Base-by-base conservation (phyloP, 2,329 filamentous ascomycete genomes). In the Fusarium siculi region DNA sequence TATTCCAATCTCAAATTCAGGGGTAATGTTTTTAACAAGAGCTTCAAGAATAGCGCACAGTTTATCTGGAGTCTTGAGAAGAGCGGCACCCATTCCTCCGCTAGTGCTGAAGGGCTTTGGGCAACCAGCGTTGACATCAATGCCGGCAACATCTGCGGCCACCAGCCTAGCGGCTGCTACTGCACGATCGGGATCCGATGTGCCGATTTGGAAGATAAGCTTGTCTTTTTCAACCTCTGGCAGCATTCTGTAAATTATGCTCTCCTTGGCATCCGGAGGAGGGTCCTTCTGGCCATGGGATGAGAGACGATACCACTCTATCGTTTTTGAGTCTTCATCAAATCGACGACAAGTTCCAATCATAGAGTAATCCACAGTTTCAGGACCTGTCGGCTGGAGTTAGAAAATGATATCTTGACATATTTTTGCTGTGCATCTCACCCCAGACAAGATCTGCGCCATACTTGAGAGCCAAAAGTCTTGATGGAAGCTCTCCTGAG, bases 41-140 rank as follows among this genome's bases (percentile, higher is more conserved):
- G 93, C 91, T 69, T 93, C 91, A 12, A 99, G 87, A 73, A 99
- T 99, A 1, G 91, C 88, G 76, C 91, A 93, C 2, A 99, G 88
- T 77, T 89, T 91, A 73, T 98, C 95, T 0, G 96, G 96, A 0
- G 93, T 96, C 75, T 90, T 90, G 21, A 99, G 88, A 25, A 99
- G 88, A 3, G 95, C 96, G 1, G 96, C 96, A 54, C 96, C 96
- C 96, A 99, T 99, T 54, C 96, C 96, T 68, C 95, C 95, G 71
- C 89, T 89, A 5, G 96, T 97, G 79, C 93, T 97, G 83, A 99
- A 99, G 1, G 96, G 93, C 82, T 99, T 99, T 2, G 96, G 96
- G 80, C 96, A 99, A n/a, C 96, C 96, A 0, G 96, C 95, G 81
- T 99, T 99, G 70, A 99, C 93, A 81, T 98, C 96, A 76, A 99